A percentile compares a stretch with the other conserved stretches of the same genome.
Evolutionary conservation across 2,329 filamentous ascomycete species (phyloP).

Genomic region (Fusarium sororula): DNA sequence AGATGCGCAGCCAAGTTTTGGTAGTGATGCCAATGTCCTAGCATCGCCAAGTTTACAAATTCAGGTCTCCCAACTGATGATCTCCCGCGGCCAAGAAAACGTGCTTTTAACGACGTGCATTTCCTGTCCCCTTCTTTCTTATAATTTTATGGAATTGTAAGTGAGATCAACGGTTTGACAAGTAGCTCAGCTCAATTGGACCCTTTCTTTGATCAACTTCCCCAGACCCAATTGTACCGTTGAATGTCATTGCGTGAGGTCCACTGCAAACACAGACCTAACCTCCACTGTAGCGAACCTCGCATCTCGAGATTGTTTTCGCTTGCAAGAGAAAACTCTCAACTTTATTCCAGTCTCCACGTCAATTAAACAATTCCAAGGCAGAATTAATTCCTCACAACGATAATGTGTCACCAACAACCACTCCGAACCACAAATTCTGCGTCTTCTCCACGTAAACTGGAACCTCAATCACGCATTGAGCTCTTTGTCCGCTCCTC

Average conservation of each 20-base stretch:
- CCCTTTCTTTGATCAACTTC: neutral
- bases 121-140: neutral
- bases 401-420: neutral
- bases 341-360: neutral
- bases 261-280: neutral
- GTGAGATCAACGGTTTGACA: neutral
- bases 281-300: neutral
- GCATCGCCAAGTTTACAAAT: slow-evolving; percentile 24
- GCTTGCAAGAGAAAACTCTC: neutral
- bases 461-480: slow-evolving; percentile 5
- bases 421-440: neutral
- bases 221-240: neutral
- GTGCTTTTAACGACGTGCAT: neutral
- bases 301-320: neutral
- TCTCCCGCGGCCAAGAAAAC: slow-evolving; percentile 32
- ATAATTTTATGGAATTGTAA: neutral
- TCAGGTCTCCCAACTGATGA: slow-evolving; percentile 4
- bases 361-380: neutral
- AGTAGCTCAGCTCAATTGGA: neutral
- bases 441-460: neutral
- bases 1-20: neutral
- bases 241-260: neutral
- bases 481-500: slow-evolving; percentile 9
- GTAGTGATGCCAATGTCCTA: neutral
- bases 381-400: neutral